These are phyloP conservation scores for Roridomyces roridus DNA, from an alignment of 768 basidiomycete genomes.

Conservation along the genomic window DNA sequence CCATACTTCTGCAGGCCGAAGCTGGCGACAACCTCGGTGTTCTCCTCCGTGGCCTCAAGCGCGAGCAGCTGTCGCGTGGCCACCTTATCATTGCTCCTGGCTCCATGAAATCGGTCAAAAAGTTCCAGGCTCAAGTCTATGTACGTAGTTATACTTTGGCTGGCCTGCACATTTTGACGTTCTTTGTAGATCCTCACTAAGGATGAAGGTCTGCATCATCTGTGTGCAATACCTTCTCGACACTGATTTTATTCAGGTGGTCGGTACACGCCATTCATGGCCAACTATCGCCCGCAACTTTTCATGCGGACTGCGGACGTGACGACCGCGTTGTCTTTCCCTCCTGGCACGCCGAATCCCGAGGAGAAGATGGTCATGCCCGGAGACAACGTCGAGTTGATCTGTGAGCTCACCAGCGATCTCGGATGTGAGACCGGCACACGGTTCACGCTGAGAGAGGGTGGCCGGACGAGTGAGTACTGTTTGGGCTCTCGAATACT, in stretches of 20 bases:
- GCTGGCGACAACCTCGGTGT: slow-evolving; percentile 99
- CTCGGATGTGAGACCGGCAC: slow-evolving; percentile 90
- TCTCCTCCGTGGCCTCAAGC: slow-evolving; percentile 94
- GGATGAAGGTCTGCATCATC: slow-evolving; percentile 65
- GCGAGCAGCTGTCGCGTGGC: slow-evolving; percentile 93
- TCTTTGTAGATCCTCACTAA: slow-evolving; percentile 74
- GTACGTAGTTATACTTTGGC: slow-evolving; percentile 39
- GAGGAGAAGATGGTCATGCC: slow-evolving; percentile 98
- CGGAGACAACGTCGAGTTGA: slow-evolving; percentile 95
- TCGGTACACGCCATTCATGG: slow-evolving; percentile 91
- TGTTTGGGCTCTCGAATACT: no score
- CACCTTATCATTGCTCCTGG: slow-evolving; percentile 91
- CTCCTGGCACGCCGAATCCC: slow-evolving; percentile 79
- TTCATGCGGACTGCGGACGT: slow-evolving; percentile 97
- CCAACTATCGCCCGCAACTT: slow-evolving; percentile 93
- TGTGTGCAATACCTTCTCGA: slow-evolving; percentile 6
- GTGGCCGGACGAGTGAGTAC: slow-evolving; percentile 85
- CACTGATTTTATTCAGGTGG: slow-evolving; percentile 54
- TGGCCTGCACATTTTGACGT: slow-evolving; percentile 4
- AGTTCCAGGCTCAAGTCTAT: slow-evolving; percentile 94
- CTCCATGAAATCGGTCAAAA: slow-evolving; percentile 91
- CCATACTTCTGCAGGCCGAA: slow-evolving; percentile 64
- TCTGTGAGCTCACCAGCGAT: slow-evolving; percentile 82
- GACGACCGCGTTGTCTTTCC: slow-evolving; percentile 85
- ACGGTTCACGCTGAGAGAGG: slow-evolving; percentile 95